These are phyloP conservation scores for Chrysochromulina parva DNA, from an alignment of 78 protist species.

Conservation along the genomic window DNA sequence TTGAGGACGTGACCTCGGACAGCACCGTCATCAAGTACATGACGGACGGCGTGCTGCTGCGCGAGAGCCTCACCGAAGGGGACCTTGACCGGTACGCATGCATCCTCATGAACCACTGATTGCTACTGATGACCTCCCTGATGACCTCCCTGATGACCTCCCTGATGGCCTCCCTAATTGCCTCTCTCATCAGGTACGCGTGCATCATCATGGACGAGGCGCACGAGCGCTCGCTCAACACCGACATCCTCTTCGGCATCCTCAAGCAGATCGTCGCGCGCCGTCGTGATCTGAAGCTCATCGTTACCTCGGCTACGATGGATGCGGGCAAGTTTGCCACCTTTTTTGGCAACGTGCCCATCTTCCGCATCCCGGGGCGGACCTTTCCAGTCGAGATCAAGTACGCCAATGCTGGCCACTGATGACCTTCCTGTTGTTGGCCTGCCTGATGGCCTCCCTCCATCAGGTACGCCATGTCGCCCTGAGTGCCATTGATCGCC, in stretches of 20 bases:
- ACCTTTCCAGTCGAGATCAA: constrained; percentile 91
- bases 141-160: too few species aligned
- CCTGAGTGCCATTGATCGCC: too few species aligned
- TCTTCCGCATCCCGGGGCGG: constrained; percentile 92
- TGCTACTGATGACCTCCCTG: too few species aligned
- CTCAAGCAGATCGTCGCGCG: constrained; percentile 49
- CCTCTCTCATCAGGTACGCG: background rate
- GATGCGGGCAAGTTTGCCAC: constrained; percentile 90
- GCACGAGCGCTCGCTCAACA: constrained; percentile 96
- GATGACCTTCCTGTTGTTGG: too few species aligned
- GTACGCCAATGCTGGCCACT: constrained; percentile 52
- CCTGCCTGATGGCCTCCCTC: too few species aligned
- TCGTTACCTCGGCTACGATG: constrained; percentile 99
- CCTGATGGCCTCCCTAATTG: too few species aligned
- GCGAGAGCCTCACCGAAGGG: constrained; percentile 60
- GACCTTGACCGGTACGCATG: background rate
- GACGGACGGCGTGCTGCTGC: constrained; percentile 79
- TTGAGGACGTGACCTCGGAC: constrained; percentile 60
- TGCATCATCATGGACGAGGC: constrained; percentile 41
- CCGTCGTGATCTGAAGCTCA: constrained; percentile 92
- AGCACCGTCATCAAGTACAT: constrained; percentile 33
- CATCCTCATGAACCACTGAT: background rate
- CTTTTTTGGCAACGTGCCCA: constrained; percentile 80
- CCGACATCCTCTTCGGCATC: constrained; percentile 92
- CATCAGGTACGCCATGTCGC: too few species aligned